Evolutionary conservation across 805 yeast genomes (phyloP).

Genomic region (Sugiyamaella lignohabitans): DNA sequence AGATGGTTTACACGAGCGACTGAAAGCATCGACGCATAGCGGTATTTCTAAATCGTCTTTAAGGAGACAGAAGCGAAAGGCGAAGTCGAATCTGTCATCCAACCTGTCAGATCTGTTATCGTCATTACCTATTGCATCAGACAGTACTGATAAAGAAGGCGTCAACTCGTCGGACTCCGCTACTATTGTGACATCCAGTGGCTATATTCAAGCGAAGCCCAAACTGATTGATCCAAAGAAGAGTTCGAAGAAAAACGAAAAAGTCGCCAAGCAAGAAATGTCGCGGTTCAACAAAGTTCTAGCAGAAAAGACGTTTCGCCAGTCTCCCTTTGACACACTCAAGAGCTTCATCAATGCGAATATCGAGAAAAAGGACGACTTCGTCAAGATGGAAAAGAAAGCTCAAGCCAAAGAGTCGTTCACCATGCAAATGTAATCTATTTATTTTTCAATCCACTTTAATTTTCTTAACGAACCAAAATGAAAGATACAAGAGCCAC

Average conservation of each 20-base stretch:
- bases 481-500: no score
- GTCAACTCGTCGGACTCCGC: constrained; percentile 3
- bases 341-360: constrained; percentile 13
- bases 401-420: no score
- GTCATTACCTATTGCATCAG: constrained; percentile 12
- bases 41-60: constrained; percentile 21
- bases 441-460: not conserved
- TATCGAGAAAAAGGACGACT: constrained; percentile 20
- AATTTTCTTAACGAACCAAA: not conserved
- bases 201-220: constrained; percentile 12
- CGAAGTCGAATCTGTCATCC: constrained; percentile 13
- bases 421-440: no score
- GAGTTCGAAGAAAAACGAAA: constrained; percentile 17
- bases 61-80: constrained; percentile 19
- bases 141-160: constrained; percentile 3
- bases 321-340: constrained; percentile 23
- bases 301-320: constrained; percentile 16
- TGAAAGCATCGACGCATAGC: constrained; percentile 3
- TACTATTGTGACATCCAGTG: constrained; percentile 3
- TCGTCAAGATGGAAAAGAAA: constrained; percentile 2
- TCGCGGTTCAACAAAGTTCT: constrained; percentile 19
- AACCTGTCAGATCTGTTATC: constrained; percentile 16
- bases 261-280: constrained; percentile 21
- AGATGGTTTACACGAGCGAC: constrained; percentile 9
- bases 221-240: constrained; percentile 16